phyloP scores from a whole-genome alignment of 163 green algal genomes.

The Trebouxiophyceae sp. region DNA sequence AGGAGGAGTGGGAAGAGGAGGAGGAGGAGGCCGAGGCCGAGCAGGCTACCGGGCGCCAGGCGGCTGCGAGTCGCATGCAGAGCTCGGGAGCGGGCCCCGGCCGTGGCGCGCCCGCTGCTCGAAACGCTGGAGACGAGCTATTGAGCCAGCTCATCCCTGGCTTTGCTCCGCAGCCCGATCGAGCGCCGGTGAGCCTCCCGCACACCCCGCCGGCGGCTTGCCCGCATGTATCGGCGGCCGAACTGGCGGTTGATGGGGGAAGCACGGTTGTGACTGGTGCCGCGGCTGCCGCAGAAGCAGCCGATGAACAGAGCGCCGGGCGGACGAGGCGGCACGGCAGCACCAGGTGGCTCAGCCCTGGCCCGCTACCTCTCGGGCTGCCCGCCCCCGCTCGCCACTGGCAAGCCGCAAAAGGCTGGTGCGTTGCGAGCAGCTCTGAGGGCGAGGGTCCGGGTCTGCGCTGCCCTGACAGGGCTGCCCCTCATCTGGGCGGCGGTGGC shows the following conservation, averaged over 20 bases:
- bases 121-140: neutral
- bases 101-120: neutral
- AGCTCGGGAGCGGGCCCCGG: neutral
- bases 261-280: too few relatives aligned
- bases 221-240: too few relatives aligned
- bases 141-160: neutral
- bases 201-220: too few relatives aligned
- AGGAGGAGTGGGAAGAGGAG: slow-evolving; percentile 32
- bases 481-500: neutral
- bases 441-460: too few relatives aligned
- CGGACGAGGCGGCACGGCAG: neutral
- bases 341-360: slow-evolving; percentile 15
- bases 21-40: slow-evolving; percentile 2
- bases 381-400: slow-evolving; percentile 33
- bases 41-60: neutral
- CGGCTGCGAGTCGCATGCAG: neutral
- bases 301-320: neutral
- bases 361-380: slow-evolving; percentile 48
- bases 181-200: too few relatives aligned
- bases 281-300: too few relatives aligned
- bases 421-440: too few relatives aligned
- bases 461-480: too few relatives aligned
- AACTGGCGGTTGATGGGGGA: too few relatives aligned
- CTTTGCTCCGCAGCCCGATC: too few relatives aligned
- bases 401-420: slow-evolving; percentile 52